Base-by-base conservation (phyloP, 2,329 filamentous ascomycete genomes). In the Intubia oerlemansii region DNA sequence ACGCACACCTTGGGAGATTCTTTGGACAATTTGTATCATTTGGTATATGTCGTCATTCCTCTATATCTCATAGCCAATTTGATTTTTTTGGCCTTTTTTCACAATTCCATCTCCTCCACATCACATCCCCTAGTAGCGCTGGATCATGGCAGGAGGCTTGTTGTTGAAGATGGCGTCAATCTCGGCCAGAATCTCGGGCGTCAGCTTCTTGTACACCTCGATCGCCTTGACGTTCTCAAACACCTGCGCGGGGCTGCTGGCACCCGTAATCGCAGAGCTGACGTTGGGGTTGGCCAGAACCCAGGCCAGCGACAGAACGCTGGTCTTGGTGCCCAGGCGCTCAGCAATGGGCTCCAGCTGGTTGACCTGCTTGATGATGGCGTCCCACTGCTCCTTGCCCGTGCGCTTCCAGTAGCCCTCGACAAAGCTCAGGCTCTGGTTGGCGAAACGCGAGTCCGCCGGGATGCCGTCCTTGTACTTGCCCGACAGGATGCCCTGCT, bases 391-490 rank as follows among this genome's bases (percentile, higher is more conserved):
- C 12, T 49, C 51, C 41, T 56, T 53, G 51, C 66, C 62, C 10
- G 57, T 62, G 20, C 52, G 45, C 45, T 60, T 51, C 56, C 56
- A 59, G 47, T 52, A 61, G 21, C 57, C 54, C 34, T 57, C 49
- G 39, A 71, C 56, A 43, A 61, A 72, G 29, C 59, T 53, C 34
- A 71, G 57, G 28, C 60, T 52, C 24, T 57, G 57, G 38, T 52
- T 59, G 19, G 61, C 60, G 39, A 67, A 68, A 19, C 67, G 62
- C 17, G 62, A 68, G 41, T 60, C 61, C 32, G 64, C 56, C 4
- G 66, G 66, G 28, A 70, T 63, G 30, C 63, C 65, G 38, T 69
- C 53, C 44, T 69, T 68, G 54, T 71, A 70, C 46, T 71, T 71
- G 37, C 66, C 66, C 5, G 63, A 68, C 33, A 71, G 45, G 17